Conservation (phyloP, 768 basidiomycete species). For the Lyophyllum decastes region DNA sequence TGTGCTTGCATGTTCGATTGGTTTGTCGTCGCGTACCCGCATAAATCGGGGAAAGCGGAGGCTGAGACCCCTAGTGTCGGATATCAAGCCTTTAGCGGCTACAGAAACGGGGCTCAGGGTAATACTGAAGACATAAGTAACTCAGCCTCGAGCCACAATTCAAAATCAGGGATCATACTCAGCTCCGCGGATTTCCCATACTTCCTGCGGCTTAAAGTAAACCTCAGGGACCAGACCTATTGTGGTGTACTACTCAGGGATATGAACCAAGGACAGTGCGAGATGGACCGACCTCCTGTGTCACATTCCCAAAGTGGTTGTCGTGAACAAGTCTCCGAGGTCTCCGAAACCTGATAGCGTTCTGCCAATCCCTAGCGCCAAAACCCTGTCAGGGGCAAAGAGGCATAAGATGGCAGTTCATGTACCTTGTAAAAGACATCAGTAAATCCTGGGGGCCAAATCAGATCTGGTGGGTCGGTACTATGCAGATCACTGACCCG, state of each 20-base stretch:
- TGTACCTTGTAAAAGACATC: constrained; percentile 77
- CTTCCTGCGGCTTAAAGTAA: constrained; percentile 71
- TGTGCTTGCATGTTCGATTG: constrained; percentile 70
- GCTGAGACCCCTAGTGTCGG: constrained; percentile 64
- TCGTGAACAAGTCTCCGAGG: constrained; percentile 52
- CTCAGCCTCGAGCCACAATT: neutral
- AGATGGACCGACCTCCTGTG: constrained; percentile 53
- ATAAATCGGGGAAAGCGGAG: constrained; percentile 90
- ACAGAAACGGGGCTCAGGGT: constrained; percentile 85
- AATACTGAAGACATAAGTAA: constrained; percentile 44
- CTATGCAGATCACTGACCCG: constrained; percentile 45
- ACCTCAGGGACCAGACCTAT: constrained; percentile 64
- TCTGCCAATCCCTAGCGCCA: constrained; percentile 43
- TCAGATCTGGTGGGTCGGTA: neutral
- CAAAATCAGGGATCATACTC: constrained; percentile 45
- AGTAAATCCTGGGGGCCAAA: constrained; percentile 63
- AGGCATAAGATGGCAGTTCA: constrained; percentile 8
- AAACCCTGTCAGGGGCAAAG: constrained; percentile 33
- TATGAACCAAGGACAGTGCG: constrained; percentile 5
- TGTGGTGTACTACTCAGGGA: neutral
- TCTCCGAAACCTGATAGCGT: constrained; percentile 57
- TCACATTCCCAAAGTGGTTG: constrained; percentile 61
- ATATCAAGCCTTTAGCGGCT: constrained; percentile 67
- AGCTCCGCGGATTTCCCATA: constrained; percentile 89
- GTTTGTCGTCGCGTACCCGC: constrained; percentile 71